Evolutionary conservation across 106 monocot species (phyloP).

Genomic region (Dendrobium huoshanense): DNA sequence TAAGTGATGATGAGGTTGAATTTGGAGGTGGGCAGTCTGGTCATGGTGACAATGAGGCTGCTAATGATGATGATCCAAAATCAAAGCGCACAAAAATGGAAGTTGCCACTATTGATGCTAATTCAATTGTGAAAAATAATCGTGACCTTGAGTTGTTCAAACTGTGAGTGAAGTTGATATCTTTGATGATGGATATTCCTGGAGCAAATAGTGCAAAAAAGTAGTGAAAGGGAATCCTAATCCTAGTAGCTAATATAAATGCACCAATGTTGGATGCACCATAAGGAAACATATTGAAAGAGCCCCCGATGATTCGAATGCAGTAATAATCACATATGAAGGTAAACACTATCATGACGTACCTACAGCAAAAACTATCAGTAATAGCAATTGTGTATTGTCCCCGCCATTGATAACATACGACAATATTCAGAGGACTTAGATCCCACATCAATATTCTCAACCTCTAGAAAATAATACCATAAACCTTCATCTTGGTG

Average conservation of each 20-base stretch:
- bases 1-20: constrained; percentile 63
- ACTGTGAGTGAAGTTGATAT: constrained; percentile 98
- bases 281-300: constrained; percentile 96
- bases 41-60: constrained; percentile 30
- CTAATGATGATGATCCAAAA: constrained; percentile 73
- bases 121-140: constrained; percentile 46
- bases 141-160: constrained; percentile 94
- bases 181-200: constrained; percentile 96
- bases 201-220: constrained; percentile 98
- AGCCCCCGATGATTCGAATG: constrained; percentile 90
- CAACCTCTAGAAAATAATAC: constrained; percentile 29
- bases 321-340: constrained; percentile 95
- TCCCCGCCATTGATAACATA: constrained; percentile 12
- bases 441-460: constrained; percentile 21
- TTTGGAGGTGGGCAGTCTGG: constrained; percentile 33
- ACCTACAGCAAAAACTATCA: constrained; percentile 55
- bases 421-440: constrained; percentile 18
- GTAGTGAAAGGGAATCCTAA: constrained; percentile 98
- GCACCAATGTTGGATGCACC: constrained; percentile 78
- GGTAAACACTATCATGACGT: constrained; percentile 98
- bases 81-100: constrained; percentile 87
- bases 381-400: constrained; percentile 18
- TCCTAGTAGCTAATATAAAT: constrained; percentile 98
- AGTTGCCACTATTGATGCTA: constrained; percentile 32
- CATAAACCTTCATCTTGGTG: constrained; percentile 71